Conservation (phyloP, 2,329 filamentous ascomycete genomes). For the Pyrenophora teres region DNA sequence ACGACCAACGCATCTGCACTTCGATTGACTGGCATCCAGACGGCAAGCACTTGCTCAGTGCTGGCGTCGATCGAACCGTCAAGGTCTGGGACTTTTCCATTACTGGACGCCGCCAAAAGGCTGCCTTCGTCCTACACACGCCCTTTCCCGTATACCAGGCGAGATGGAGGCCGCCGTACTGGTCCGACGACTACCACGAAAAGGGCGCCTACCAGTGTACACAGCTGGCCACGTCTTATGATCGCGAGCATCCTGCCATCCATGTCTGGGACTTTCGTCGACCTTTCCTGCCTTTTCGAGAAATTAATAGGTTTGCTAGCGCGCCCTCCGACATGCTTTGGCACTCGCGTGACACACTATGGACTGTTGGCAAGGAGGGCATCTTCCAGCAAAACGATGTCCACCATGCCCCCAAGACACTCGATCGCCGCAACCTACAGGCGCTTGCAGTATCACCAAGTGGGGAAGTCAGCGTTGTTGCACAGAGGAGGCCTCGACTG, state of each 20-base stretch:
- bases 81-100: slow-evolving; percentile 68
- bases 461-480: slow-evolving; percentile 61
- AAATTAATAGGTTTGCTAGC: slow-evolving; percentile 61
- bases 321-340: slow-evolving; percentile 66
- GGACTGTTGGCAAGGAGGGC: slow-evolving; percentile 66
- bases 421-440: slow-evolving; percentile 62
- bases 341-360: slow-evolving; percentile 66
- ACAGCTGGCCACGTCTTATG: slow-evolving; percentile 66
- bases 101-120: slow-evolving; percentile 62
- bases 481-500: slow-evolving; percentile 56
- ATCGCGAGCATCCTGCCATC: slow-evolving; percentile 63
- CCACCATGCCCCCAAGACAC: slow-evolving; percentile 62
- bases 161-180: slow-evolving; percentile 65
- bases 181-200: slow-evolving; percentile 57
- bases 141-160: slow-evolving; percentile 67
- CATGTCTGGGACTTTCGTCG: slow-evolving; percentile 69
- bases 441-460: slow-evolving; percentile 62
- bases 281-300: slow-evolving; percentile 65
- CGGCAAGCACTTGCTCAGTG: slow-evolving; percentile 66
- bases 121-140: slow-evolving; percentile 62
- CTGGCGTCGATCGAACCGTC: slow-evolving; percentile 65
- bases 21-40: slow-evolving; percentile 71
- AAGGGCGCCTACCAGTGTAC: slow-evolving; percentile 63
- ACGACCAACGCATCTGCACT: slow-evolving; percentile 62
- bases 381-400: slow-evolving; percentile 67